Percentiles rank a stretch among this genome's conserved stretches.
Conservation (phyloP, 495 filamentous ascomycete species). For the Penicillium coffeae region DNA sequence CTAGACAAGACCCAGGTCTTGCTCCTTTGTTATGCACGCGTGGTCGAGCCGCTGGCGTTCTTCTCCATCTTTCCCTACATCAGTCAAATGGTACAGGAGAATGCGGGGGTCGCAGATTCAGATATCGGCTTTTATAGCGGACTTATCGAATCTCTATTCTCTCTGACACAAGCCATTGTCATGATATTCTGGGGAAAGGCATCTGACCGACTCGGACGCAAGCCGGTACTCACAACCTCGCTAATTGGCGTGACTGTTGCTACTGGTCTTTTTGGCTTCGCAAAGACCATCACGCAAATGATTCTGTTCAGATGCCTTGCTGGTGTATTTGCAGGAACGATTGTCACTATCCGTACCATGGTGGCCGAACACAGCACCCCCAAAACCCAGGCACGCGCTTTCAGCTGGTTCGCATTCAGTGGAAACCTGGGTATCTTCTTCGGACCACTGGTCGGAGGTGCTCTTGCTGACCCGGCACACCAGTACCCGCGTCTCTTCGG, state of each 20-base stretch:
- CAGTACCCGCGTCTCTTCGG: constrained; percentile 56
- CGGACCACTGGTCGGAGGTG: constrained; percentile 61
- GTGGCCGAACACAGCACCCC: constrained; percentile 64
- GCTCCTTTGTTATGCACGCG: constrained; percentile 61
- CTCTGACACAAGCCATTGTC: constrained; percentile 59
- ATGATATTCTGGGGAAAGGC: constrained; percentile 60
- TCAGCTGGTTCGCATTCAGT: constrained; percentile 67
- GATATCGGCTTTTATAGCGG: constrained; percentile 72
- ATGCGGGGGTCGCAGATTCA: constrained; percentile 49
- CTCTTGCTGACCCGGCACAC: constrained; percentile 55
- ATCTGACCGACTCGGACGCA: constrained; percentile 63
- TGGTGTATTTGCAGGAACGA: constrained; percentile 64
- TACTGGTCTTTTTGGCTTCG: constrained; percentile 59
- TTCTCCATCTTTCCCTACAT: constrained; percentile 75
- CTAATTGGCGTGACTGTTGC: constrained; percentile 54
- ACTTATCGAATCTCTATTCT: constrained; percentile 69
- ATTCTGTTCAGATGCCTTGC: constrained; percentile 60
- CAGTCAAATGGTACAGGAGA: constrained; percentile 63
- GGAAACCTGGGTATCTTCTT: constrained; percentile 67
- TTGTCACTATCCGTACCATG: constrained; percentile 69
- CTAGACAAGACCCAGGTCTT: constrained; percentile 58
- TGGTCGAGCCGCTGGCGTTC: constrained; percentile 71
- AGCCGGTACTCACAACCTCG: constrained; percentile 62
- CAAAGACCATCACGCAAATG: constrained; percentile 61
- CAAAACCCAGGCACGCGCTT: constrained; percentile 62